Conservation (phyloP, 345 rosid genomes). For the Cardamine occulta region DNA sequence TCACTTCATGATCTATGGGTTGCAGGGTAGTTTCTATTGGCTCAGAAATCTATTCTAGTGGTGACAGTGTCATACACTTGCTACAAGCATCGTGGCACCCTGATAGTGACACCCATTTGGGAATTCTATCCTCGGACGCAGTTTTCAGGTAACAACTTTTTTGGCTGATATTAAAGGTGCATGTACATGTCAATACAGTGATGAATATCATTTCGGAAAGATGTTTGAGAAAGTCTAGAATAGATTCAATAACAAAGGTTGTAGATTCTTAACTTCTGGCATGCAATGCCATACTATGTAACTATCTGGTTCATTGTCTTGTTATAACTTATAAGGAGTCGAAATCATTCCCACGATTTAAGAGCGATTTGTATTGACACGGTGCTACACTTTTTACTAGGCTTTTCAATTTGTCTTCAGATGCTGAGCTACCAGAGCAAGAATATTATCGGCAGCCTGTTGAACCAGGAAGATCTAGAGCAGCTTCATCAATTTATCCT, state of each 20-base stretch:
- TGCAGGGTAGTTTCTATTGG: constrained; percentile 84
- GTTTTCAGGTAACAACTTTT: constrained; percentile 74
- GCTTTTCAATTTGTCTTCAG: constrained; percentile 76
- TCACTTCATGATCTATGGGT: constrained; percentile 26
- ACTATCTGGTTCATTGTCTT: constrained; percentile 11
- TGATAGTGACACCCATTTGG: constrained; percentile 78
- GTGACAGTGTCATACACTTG: constrained; percentile 56
- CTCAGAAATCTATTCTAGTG: constrained; percentile 62
- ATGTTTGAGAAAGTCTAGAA: not conserved
- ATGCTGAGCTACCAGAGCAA: constrained; percentile 85
- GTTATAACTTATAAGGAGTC: not conserved
- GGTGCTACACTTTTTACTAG: constrained; percentile 51
- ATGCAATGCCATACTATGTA: constrained; percentile 17
- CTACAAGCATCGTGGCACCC: constrained; percentile 88
- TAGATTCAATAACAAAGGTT: constrained; percentile 4
- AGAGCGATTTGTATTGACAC: constrained; percentile 19
- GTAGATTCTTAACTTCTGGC: constrained; percentile 10
- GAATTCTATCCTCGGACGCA: constrained; percentile 91
- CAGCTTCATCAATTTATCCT: constrained; percentile 78
- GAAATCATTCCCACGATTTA: not conserved
- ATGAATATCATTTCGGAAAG: constrained; percentile 9
- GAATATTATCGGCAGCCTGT: constrained; percentile 93
- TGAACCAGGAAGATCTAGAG: constrained; percentile 76
- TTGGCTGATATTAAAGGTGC: constrained; percentile 16
- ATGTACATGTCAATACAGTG: not conserved